Base-by-base conservation (phyloP, 768 basidiomycete species). In the Suillus bovinus region DNA sequence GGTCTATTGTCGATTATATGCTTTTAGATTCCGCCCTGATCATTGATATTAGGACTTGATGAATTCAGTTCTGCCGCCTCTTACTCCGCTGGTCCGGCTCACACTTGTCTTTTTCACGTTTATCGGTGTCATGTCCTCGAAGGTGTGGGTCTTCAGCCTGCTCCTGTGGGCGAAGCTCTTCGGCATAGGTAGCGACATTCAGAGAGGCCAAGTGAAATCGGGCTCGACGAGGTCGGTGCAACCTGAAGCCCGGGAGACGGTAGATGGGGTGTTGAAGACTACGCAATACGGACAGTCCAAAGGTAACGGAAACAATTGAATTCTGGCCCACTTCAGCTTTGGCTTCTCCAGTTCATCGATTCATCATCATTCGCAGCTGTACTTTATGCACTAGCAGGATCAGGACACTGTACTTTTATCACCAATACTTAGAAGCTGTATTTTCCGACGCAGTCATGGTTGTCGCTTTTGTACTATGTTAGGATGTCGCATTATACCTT, bases 61-160 rank as follows among this genome's bases (percentile, higher is more conserved):
- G 31, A 62, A 62, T 24, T 59, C 29, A 22, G 16, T 62, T n/a
- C 31, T 62, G 11, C 61, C 61, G 13, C 58, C 58, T 22, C 31
- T 62, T 1, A 16, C 61, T 22, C 61, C 58, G 16, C 42, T 62
- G 41, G 42, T 62, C n/a, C 27, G 33, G 9, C 33, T 62, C 11
- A 13, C 16, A 10, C 41, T 62, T 3, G 54, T 72, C 13, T 56
- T 61, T n/a, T 72, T 66, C 44, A 63, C 67, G 3, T 64, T 65
- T 14, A 63, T 69, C 22, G 67, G 68, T 42, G 67, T 67, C 27
- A 22, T 56, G 2, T 64, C 57, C n/a, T 61, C 56, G 5, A 34
- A 22, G 16, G 2, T 22, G 4, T 61, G 53, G 33, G 22, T 36
- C 53, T 27, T 27, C n/a, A 24, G 53, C 34, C 36, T 41, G 36